These are phyloP conservation scores for Dunaliella primolecta DNA, from an alignment of 139 green algal genomes.

Conservation along the genomic window DNA sequence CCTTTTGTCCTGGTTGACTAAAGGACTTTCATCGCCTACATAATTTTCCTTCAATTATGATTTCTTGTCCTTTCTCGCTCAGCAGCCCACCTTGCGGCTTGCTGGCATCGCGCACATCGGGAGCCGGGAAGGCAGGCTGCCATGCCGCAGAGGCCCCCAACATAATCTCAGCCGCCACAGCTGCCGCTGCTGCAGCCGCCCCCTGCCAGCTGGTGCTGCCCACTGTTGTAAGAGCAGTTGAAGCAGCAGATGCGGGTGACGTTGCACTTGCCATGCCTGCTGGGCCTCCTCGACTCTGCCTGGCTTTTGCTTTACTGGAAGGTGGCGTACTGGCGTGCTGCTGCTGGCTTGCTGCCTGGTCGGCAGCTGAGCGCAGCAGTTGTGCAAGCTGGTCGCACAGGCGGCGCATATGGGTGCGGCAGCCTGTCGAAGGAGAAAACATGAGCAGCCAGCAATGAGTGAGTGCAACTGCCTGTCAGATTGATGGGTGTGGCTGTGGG, in stretches of 20 bases:
- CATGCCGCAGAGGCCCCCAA: slow-evolving; percentile 60
- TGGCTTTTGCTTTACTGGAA: too few species aligned
- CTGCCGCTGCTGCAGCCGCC: slow-evolving; percentile 34
- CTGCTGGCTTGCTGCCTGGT: slow-evolving; percentile 17
- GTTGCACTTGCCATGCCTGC: too few species aligned
- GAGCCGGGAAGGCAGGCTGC: slow-evolving; percentile 20
- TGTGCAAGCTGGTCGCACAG: slow-evolving; percentile 36
- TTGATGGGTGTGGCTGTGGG: too few species aligned
- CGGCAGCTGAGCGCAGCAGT: slow-evolving; percentile 8
- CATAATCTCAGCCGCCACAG: slow-evolving; percentile 53
- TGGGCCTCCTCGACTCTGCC: too few species aligned
- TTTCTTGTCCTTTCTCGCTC: too few species aligned
- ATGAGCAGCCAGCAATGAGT: not conserved
- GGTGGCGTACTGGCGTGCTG: too few species aligned
- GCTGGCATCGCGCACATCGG: not conserved
- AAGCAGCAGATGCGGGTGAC: too few species aligned
- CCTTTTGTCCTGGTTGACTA: too few species aligned
- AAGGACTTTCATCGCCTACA: too few species aligned
- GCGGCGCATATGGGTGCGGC: slow-evolving; percentile 24
- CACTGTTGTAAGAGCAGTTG: too few species aligned
- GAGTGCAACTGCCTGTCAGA: too few species aligned
- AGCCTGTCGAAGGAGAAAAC: not conserved
- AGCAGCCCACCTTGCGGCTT: not conserved
- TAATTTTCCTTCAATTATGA: too few species aligned
- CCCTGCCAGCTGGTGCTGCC: slow-evolving; percentile 28